Evolutionary conservation across 352 stramenopile genomes (phyloP).

Genomic region (Globisporangium alternatum): DNA sequence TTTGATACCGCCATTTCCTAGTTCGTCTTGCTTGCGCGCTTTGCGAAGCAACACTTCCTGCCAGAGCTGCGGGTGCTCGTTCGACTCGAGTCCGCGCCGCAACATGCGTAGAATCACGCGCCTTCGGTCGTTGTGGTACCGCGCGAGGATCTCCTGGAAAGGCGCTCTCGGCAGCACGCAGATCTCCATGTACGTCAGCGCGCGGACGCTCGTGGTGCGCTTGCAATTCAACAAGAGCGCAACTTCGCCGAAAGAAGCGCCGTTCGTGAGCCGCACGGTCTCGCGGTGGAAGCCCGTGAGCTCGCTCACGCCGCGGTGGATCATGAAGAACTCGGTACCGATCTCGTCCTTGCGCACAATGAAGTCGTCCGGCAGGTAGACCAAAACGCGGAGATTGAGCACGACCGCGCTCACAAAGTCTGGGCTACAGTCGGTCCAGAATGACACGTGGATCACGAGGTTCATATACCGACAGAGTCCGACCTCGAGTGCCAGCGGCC

Average conservation of each 20-base stretch:
- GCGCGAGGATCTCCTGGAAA: slow-evolving; percentile 22
- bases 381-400: slow-evolving; percentile 22
- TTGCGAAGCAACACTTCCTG: slow-evolving; percentile 7
- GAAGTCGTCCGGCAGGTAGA: slow-evolving; percentile 54
- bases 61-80: slow-evolving; percentile 25
- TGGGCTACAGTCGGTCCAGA: slow-evolving; percentile 36
- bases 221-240: slow-evolving; percentile 27
- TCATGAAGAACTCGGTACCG: slow-evolving; percentile 41
- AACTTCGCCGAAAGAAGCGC: slow-evolving; percentile 21
- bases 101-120: slow-evolving; percentile 23
- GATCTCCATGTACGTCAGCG: slow-evolving; percentile 24
- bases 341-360: slow-evolving; percentile 35
- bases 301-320: slow-evolving; percentile 33
- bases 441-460: slow-evolving; percentile 29
- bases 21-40: not conserved
- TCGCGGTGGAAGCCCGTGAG: slow-evolving; percentile 12
- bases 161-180: slow-evolving; percentile 12
- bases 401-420: slow-evolving; percentile 45
- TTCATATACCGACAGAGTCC: slow-evolving; percentile 39
- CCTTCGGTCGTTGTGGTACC: slow-evolving; percentile 20
- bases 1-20: not conserved
- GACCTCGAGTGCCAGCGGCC: slow-evolving; percentile 39
- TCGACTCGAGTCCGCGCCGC: slow-evolving; percentile 16
- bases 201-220: slow-evolving; percentile 18
- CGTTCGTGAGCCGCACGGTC: slow-evolving; percentile 11